These are phyloP conservation scores for Miamiensis avidus DNA, from an alignment of 169 alveolate species.

Conservation along the genomic window DNA sequence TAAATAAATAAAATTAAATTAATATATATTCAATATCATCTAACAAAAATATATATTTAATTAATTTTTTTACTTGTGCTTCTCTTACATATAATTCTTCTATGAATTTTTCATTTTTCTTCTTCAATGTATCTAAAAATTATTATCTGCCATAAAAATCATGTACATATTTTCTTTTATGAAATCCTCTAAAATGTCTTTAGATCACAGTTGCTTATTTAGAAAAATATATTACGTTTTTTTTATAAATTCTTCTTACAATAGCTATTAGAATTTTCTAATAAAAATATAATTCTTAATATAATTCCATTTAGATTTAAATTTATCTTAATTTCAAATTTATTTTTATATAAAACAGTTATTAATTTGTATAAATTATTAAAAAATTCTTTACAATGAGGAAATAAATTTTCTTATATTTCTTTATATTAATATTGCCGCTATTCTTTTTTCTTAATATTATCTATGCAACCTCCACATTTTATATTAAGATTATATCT, in stretches of 20 bases:
- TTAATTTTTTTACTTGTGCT: neutral
- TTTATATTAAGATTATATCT: slow-evolving; percentile 32
- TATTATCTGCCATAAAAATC: slow-evolving; percentile 76
- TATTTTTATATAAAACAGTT: no score
- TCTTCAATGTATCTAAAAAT: slow-evolving; percentile 54
- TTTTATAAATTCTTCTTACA: slow-evolving; percentile 35
- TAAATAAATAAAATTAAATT: no score
- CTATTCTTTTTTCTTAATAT: slow-evolving; percentile 26
- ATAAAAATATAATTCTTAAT: no score
- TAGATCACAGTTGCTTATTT: slow-evolving; percentile 50
- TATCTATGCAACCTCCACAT: slow-evolving; percentile 29
- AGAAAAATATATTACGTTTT: slow-evolving; percentile 50
- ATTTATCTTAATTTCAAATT: no score
- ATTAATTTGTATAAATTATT: no score
- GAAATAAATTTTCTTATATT: slow-evolving; percentile 56
- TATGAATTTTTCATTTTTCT: slow-evolving; percentile 60
- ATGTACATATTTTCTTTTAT: slow-evolving; percentile 68
- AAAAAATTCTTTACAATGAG: neutral
- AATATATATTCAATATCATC: no score
- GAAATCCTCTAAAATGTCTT: slow-evolving; percentile 71
- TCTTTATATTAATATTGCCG: slow-evolving; percentile 53
- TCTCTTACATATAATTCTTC: slow-evolving; percentile 50
- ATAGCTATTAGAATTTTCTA: slow-evolving; percentile 17
- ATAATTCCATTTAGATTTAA: no score
- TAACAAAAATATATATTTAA: no score